Evolutionary conservation across 2,329 filamentous ascomycete genomes (phyloP).

Genomic region (Fusarium oligoseptatum): DNA sequence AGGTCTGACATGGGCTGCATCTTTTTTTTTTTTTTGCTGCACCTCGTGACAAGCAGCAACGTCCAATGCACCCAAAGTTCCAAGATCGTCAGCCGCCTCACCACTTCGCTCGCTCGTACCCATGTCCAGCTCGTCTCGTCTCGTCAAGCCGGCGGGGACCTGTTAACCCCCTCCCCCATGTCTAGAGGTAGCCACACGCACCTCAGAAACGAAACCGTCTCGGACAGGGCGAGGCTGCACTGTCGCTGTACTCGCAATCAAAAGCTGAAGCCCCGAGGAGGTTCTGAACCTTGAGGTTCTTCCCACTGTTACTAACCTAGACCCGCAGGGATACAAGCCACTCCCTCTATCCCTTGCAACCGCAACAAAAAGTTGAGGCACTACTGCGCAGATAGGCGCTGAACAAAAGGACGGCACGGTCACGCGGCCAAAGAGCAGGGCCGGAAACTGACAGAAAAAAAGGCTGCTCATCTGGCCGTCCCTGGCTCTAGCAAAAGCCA

Average conservation of each 20-base stretch:
- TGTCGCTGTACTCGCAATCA: slow-evolving; percentile 9
- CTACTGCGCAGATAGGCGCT: not conserved
- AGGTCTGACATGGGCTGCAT: slow-evolving; percentile 32
- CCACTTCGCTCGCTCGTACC: slow-evolving; percentile 11
- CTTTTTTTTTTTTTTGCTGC: slow-evolving; percentile 36
- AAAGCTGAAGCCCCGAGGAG: slow-evolving; percentile 9
- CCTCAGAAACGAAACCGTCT: slow-evolving; percentile 28
- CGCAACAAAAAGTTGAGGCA: slow-evolving; percentile 17
- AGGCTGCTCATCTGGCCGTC: slow-evolving; percentile 19
- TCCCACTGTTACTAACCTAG: not conserved
- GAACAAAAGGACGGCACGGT: slow-evolving; percentile 11
- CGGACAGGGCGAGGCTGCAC: slow-evolving; percentile 30
- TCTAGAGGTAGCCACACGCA: slow-evolving; percentile 1
- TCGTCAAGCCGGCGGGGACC: slow-evolving; percentile 21
- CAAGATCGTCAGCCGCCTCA: slow-evolving; percentile 30
- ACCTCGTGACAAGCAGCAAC: slow-evolving; percentile 27
- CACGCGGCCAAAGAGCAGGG: slow-evolving; percentile 14
- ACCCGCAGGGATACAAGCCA: slow-evolving; percentile 3
- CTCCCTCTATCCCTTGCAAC: slow-evolving; percentile 10
- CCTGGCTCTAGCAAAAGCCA: slow-evolving; percentile 33
- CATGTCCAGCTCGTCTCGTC: slow-evolving; percentile 36
- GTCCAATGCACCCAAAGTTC: slow-evolving; percentile 20
- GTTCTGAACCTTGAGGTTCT: slow-evolving; percentile 3
- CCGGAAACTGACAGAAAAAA: slow-evolving; percentile 22
- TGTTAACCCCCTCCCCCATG: not conserved